Base-by-base conservation (phyloP, 208 protist genomes). In the Phytomonas sp. region DNA sequence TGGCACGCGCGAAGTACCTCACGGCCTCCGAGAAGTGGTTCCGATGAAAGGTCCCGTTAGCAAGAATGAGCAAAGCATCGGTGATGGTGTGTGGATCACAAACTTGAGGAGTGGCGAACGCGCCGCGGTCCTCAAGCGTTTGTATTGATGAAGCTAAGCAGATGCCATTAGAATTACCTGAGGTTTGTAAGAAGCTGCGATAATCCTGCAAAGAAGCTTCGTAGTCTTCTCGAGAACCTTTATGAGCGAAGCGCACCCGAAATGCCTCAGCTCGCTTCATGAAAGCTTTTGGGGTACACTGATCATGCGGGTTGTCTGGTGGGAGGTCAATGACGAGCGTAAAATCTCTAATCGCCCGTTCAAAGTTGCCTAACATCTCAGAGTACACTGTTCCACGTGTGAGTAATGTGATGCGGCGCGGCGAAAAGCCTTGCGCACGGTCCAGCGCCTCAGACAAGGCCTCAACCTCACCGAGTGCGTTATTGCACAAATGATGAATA, bases 271-370 rank as follows among this genome's bases (percentile, higher is more conserved):
- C 91, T 9, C 91, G 91, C 61, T 92, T 79, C 66, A 93, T 73
- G 60, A 89, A 87, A 30, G 87, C 85, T 36, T 89, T 81, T 6
- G 90, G 80, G 40, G 81, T 85, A 71, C 73, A 90, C 71, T 73
- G 71, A 70, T 87, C 85, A 46, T 68, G 29, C 36, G 56, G 62
- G 60, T 76, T 73, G 66, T 82, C 76, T 5, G 79, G 61, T 15
- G 77, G 73, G 4, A 87, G 71, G 61, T 71, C 73, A 60, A 96
- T 76, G 43, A 83, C 76, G 33, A 94, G 75, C 13, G 84, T 90
- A 63, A 93, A 89, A 70, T 96, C 91, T 29, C 80, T 77, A 75
- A 96, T 91, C 23, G 91, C 91, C 26, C 82, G 70, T 64, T 88
- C 81, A 74, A 84, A 73, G 65, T 88, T 75, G n/a, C 71, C 56